Evolutionary conservation across 2,329 filamentous ascomycete species (phyloP).

Genomic region (Paradendryphiella salina): DNA sequence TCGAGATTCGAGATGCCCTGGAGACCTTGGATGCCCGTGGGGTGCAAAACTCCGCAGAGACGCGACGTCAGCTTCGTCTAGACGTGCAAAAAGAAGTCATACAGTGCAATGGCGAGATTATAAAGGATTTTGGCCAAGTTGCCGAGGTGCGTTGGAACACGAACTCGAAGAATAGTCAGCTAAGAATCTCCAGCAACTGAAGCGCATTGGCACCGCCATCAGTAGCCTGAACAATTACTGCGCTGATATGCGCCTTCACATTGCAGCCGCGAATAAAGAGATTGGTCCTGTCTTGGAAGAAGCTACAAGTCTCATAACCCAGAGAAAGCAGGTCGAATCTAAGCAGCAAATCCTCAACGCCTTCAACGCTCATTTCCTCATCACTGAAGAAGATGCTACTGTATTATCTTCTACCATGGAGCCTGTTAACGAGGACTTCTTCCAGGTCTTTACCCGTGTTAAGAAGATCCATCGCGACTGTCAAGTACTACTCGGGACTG

Average conservation of each 20-base stretch:
- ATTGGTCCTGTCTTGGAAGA: conserved; percentile 77
- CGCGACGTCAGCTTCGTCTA: conserved; percentile 75
- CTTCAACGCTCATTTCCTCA: conserved; percentile 80
- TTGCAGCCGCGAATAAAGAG: conserved; percentile 73
- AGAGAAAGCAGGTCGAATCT: conserved; percentile 73
- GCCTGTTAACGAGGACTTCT: conserved; percentile 84
- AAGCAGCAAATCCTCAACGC: conserved; percentile 78
- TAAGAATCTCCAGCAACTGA: conserved; percentile 69
- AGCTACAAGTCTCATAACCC: conserved; percentile 70
- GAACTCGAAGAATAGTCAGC: conserved; percentile 11
- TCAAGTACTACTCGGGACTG: conserved; percentile 83
- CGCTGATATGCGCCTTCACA: conserved; percentile 76
- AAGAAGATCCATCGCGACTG: conserved; percentile 89
- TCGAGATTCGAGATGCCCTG: conserved; percentile 86
- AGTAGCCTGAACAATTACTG: conserved; percentile 78
- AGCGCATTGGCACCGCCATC: conserved; percentile 78
- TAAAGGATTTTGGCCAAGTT: conserved; percentile 85
- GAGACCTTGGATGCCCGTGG: conserved; percentile 73
- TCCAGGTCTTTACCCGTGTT: conserved; percentile 72
- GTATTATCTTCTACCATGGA: conserved; percentile 75
- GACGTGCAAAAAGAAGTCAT: conserved; percentile 92
- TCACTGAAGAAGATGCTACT: conserved; percentile 79
- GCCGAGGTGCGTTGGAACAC: conserved; percentile 59
- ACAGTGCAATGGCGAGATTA: conserved; percentile 85
- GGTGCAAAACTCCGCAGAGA: conserved; percentile 74